A percentile compares a stretch with the other conserved stretches of the same genome.
Evolutionary conservation across 805 yeast species (phyloP).

Genomic region (Blastobotrys parvus): DNA sequence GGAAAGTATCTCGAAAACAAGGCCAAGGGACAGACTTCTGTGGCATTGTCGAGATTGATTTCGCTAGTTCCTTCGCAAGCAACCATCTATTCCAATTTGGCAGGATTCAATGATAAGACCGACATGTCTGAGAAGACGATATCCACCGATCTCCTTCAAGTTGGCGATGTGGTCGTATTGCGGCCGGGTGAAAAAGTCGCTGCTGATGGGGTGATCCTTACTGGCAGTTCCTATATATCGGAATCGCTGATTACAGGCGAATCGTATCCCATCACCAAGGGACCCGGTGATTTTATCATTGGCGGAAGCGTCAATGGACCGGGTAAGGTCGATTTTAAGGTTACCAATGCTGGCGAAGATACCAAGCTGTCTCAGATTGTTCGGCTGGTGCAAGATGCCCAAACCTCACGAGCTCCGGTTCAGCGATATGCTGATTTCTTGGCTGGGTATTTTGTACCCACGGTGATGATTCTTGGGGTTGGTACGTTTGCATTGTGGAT

Average conservation of each 20-base stretch:
- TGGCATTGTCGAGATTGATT: slow-evolving; percentile 73
- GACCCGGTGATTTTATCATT: slow-evolving; percentile 51
- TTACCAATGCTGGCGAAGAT: slow-evolving; percentile 65
- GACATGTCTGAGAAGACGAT: slow-evolving; percentile 33
- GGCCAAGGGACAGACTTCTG: slow-evolving; percentile 90
- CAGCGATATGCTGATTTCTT: slow-evolving; percentile 81
- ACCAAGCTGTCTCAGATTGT: slow-evolving; percentile 87
- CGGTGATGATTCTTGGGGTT: slow-evolving; percentile 52
- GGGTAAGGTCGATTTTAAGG: slow-evolving; percentile 60
- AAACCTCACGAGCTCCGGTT: slow-evolving; percentile 79
- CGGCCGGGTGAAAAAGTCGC: slow-evolving; percentile 86
- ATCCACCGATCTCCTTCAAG: slow-evolving; percentile 70
- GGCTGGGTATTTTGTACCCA: slow-evolving; percentile 80
- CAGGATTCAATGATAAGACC: slow-evolving; percentile 10
- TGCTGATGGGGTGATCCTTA: slow-evolving; percentile 76
- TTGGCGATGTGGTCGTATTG: slow-evolving; percentile 65
- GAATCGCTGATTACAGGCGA: slow-evolving; percentile 94
- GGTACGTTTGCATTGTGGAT: slow-evolving; percentile 63
- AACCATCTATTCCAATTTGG: slow-evolving; percentile 33
- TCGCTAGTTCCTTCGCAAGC: slow-evolving; percentile 77
- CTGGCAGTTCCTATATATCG: slow-evolving; percentile 76
- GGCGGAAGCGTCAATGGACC: slow-evolving; percentile 90
- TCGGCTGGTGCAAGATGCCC: slow-evolving; percentile 79
- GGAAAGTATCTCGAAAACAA: slow-evolving; percentile 89
- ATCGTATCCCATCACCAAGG: slow-evolving; percentile 63